These are phyloP conservation scores for Gloeophyllum trabeum DNA, from an alignment of 768 basidiomycete species.

Conservation along the genomic window DNA sequence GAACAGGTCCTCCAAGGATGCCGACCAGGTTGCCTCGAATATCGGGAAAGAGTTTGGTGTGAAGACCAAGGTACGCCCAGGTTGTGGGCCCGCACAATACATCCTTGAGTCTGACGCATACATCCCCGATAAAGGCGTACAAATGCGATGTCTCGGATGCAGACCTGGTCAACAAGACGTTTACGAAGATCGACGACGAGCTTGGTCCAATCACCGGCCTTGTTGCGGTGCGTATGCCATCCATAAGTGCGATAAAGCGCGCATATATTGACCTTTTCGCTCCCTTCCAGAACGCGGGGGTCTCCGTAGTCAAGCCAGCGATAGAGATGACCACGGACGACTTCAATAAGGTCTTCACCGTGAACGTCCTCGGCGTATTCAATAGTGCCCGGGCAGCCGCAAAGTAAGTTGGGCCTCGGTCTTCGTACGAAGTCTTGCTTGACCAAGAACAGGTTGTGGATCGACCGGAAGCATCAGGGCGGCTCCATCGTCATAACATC, in stretches of 20 bases:
- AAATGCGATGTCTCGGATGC: conserved; percentile 48
- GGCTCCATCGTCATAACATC: conserved; percentile 56
- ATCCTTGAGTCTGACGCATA: too few species aligned
- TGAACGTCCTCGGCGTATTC: conserved; percentile 60
- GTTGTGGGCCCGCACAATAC: background rate
- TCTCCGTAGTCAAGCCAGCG: conserved; percentile 53
- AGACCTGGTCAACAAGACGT: conserved; percentile 28
- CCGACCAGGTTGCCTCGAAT: conserved; percentile 33
- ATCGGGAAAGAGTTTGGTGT: conserved; percentile 34
- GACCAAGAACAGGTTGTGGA: conserved; percentile 29
- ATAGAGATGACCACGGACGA: conserved; percentile 43
- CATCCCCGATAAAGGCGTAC: conserved; percentile 40
- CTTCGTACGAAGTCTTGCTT: too few species aligned
- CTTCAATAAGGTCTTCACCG: conserved; percentile 40
- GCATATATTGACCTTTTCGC: too few species aligned
- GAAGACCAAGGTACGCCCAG: conserved; percentile 26
- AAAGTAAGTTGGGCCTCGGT: conserved; percentile 21
- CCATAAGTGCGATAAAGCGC: background rate
- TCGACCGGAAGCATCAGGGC: conserved; percentile 16
- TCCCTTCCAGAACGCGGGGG: conserved; percentile 41
- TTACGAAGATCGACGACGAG: conserved; percentile 37
- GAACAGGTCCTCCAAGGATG: conserved; percentile 33
- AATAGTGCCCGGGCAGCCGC: conserved; percentile 50
- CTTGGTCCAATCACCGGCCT: conserved; percentile 38
- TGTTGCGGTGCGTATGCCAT: conserved; percentile 31